These are phyloP conservation scores for Didymella keratinophila DNA, from an alignment of 2,329 filamentous ascomycete genomes.

Conservation along the genomic window DNA sequence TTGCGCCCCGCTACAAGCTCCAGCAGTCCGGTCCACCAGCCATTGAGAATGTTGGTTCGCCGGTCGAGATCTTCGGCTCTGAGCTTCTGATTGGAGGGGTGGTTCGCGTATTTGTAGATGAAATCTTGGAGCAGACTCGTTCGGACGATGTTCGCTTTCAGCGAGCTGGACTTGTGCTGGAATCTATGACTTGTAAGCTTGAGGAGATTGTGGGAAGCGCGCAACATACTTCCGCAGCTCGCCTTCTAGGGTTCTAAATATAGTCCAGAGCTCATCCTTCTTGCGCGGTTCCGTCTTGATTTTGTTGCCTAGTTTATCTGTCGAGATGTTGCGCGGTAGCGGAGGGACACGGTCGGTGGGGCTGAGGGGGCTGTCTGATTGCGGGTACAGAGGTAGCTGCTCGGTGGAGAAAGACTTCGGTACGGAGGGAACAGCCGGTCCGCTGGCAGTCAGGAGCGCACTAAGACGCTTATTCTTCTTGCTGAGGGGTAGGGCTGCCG, in stretches of 20 bases:
- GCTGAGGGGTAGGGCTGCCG: constrained; percentile 32
- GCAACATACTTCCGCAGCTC: constrained; percentile 69
- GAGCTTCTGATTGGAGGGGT: constrained; percentile 71
- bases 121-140: constrained; percentile 74
- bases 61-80: constrained; percentile 84
- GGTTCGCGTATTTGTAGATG: constrained; percentile 71
- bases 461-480: constrained; percentile 50
- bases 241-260: constrained; percentile 72
- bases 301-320: constrained; percentile 51
- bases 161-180: constrained; percentile 72
- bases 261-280: constrained; percentile 74
- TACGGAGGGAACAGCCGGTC: constrained; percentile 51
- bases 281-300: constrained; percentile 57
- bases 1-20: constrained; percentile 81
- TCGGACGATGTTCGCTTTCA: constrained; percentile 80
- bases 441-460: constrained; percentile 40
- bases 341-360: constrained; percentile 51
- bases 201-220: not conserved
- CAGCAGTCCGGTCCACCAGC: constrained; percentile 86
- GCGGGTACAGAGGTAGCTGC: constrained; percentile 49
- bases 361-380: constrained; percentile 44
- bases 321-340: constrained; percentile 52
- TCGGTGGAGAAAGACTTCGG: constrained; percentile 61
- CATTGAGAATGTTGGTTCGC: constrained; percentile 79
- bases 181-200: constrained; percentile 60